Conservation (phyloP, 805 yeast genomes). For the Metschnikowia arizonensis region DNA sequence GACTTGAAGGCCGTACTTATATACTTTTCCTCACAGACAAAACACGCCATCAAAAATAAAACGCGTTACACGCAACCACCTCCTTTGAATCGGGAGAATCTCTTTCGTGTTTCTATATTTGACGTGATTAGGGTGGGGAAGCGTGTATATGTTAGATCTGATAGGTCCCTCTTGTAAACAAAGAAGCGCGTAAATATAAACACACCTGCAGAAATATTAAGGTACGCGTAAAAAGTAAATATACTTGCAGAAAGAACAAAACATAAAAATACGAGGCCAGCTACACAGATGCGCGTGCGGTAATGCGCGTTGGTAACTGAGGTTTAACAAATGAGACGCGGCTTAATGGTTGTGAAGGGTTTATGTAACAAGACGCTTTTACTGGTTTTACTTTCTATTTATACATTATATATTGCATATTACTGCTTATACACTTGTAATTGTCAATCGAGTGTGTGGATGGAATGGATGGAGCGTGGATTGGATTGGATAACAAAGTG, state of each 20-base stretch:
- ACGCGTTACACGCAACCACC: constrained; percentile 3
- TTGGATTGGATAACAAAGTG: no score
- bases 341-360: neutral
- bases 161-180: constrained; percentile 1
- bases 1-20: constrained; percentile 1
- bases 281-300: no score
- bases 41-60: neutral
- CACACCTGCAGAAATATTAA: no score
- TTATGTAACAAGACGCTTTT: neutral
- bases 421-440: no score
- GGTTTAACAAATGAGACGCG: neutral
- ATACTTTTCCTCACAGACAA: neutral
- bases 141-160: neutral
- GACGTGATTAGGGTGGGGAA: constrained; percentile 5
- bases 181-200: constrained; percentile 1
- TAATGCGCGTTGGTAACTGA: neutral
- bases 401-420: no score
- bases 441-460: no score
- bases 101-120: neutral
- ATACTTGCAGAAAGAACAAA: neutral
- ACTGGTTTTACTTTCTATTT: no score
- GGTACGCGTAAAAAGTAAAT: no score
- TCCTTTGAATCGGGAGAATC: neutral
- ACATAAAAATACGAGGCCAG: no score
- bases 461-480: no score